These are phyloP conservation scores for Mycena citricolor DNA, from an alignment of 1,284 basidiomycete species.

Conservation along the genomic window DNA sequence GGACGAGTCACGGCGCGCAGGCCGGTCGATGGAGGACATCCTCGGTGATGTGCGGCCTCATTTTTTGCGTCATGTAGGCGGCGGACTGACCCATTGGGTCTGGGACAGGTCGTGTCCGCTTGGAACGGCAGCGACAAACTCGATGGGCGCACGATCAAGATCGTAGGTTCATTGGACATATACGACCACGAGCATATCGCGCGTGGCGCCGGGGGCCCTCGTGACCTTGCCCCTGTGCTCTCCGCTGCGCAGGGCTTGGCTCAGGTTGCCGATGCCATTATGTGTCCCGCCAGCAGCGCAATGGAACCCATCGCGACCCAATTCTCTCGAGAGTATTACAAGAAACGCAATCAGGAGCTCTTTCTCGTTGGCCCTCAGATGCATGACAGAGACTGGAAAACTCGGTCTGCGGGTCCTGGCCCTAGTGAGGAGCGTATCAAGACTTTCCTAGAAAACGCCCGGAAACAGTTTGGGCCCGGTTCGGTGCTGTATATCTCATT, in stretches of 20 bases:
- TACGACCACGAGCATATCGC: slow-evolving; percentile 10
- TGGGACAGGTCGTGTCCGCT: neutral
- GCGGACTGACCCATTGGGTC: neutral
- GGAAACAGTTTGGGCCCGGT: slow-evolving; percentile 1
- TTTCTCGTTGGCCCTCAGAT: slow-evolving; percentile 10
- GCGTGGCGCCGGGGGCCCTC: neutral
- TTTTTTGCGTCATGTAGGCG: neutral
- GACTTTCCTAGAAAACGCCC: slow-evolving; percentile 7
- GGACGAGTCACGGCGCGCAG: slow-evolving; percentile 4
- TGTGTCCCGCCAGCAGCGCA: neutral
- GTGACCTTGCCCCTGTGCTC: neutral
- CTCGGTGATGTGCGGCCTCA: neutral
- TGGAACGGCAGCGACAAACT: slow-evolving; percentile 10
- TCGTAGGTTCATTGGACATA: slow-evolving; percentile 1
- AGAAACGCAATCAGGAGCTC: slow-evolving; percentile 9
- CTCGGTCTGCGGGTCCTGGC: neutral
- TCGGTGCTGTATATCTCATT: slow-evolving; percentile 14
- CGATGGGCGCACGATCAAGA: neutral
- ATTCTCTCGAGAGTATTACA: neutral
- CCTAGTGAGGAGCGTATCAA: neutral
- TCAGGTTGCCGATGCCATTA: slow-evolving; percentile 1
- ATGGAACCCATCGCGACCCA: slow-evolving; percentile 4
- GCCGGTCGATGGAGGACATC: slow-evolving; percentile 1
- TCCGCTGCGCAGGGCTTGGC: neutral
- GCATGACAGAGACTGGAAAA: neutral